phyloP scores from a whole-genome alignment of 2,329 filamentous ascomycete genomes.

The Mycocentrospora acerina region DNA sequence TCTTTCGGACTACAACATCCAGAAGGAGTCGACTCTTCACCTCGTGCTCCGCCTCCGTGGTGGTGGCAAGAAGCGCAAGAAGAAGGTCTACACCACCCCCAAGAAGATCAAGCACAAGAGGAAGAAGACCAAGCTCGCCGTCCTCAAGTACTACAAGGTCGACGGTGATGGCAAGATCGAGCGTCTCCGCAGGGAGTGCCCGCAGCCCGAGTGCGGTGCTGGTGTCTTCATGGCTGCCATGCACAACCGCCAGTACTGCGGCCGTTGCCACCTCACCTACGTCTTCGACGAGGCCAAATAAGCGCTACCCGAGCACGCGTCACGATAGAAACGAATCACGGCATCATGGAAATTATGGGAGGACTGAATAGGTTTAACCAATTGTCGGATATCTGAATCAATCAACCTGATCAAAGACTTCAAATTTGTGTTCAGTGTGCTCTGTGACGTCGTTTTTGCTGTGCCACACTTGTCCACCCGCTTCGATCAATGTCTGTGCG shows the following conservation, averaged over 20 bases:
- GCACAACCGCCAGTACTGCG: constrained; percentile 99
- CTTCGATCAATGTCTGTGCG: no score
- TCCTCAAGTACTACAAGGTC: constrained; percentile 99
- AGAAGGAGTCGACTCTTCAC: constrained; percentile 99
- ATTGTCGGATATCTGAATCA: constrained; percentile 29
- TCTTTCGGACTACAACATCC: constrained; percentile 99
- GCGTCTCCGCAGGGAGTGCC: constrained; percentile 98
- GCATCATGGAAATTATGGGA: constrained; percentile 24
- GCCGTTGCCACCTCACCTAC: constrained; percentile 70
- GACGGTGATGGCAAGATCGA: constrained; percentile 99
- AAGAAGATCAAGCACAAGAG: constrained; percentile 99
- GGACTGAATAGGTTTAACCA: constrained; percentile 24
- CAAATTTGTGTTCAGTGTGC: background rate
- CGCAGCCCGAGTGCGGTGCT: constrained; percentile 81
- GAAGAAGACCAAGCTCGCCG: constrained; percentile 99
- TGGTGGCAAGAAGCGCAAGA: constrained; percentile 96
- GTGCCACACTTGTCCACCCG: no score
- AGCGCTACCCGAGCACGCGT: constrained; percentile 18
- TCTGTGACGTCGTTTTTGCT: no score
- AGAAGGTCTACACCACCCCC: constrained; percentile 99
- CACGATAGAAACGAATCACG: constrained; percentile 29
- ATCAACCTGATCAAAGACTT: constrained; percentile 26
- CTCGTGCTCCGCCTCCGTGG: constrained; percentile 97
- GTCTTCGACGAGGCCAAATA: constrained; percentile 68
- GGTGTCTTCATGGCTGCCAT: constrained; percentile 99